phyloP scores from a whole-genome alignment of 1,284 basidiomycete genomes.

The Tilletiopsis washingtonensis region DNA sequence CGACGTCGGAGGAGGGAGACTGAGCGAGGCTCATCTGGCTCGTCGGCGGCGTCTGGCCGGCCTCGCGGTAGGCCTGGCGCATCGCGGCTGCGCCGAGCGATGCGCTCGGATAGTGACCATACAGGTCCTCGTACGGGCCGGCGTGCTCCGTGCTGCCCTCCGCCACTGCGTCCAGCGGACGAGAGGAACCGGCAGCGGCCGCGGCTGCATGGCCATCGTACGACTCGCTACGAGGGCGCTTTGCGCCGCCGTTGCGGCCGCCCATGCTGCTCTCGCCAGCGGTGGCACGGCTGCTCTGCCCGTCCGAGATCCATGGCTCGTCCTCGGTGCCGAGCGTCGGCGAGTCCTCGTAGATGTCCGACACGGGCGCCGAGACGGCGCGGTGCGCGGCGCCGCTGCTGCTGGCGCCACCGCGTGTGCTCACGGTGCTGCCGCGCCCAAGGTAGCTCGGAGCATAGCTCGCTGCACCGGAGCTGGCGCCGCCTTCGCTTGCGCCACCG shows the following conservation, averaged over 20 bases:
- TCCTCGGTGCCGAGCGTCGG: slow-evolving; percentile 6
- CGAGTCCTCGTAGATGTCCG: not conserved
- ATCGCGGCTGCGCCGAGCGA: slow-evolving; percentile 19
- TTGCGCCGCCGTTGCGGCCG: not conserved
- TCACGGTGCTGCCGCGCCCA: slow-evolving; percentile 17
- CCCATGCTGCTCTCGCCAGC: slow-evolving; percentile 10
- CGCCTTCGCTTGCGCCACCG: slow-evolving; percentile 13
- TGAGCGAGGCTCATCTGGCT: not conserved
- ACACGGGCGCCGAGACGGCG: not conserved
- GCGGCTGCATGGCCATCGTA: not conserved
- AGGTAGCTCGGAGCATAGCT: slow-evolving; percentile 25
- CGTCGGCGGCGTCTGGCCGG: not conserved
- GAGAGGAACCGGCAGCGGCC: not conserved
- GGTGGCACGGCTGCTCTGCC: slow-evolving; percentile 18
- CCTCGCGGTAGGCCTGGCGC: slow-evolving; percentile 9
- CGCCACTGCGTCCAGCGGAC: slow-evolving; percentile 12
- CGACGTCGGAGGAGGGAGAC: not conserved
- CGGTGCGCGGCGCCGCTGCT: not conserved
- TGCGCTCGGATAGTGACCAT: slow-evolving; percentile 19
- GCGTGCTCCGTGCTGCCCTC: slow-evolving; percentile 6
- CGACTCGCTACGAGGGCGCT: not conserved
- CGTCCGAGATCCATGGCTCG: slow-evolving; percentile 6
- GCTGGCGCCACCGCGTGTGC: slow-evolving; percentile 13
- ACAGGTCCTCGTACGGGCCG: slow-evolving; percentile 9
- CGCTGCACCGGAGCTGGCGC: slow-evolving; percentile 24